Evolutionary conservation across 805 yeast species (phyloP).

Genomic region (Lipomyces sp.): DNA sequence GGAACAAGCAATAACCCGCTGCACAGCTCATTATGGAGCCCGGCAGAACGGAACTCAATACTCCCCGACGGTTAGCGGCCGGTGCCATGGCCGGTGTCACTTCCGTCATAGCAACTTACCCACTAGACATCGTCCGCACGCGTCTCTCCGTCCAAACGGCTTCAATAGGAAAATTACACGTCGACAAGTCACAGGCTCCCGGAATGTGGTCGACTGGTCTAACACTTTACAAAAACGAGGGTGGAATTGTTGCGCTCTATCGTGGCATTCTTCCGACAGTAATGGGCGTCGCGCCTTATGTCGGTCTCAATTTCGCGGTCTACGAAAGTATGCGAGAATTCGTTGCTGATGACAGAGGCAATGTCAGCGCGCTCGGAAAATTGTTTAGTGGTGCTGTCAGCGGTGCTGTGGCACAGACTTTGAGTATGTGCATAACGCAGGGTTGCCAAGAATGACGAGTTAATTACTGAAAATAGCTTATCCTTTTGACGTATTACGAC

Average conservation of each 20-base stretch:
- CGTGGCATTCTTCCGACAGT: conserved; percentile 90
- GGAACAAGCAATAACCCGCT: background rate
- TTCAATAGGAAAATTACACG: conserved; percentile 46
- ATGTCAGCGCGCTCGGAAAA: conserved; percentile 57
- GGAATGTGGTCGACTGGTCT: conserved; percentile 65
- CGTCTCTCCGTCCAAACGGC: conserved; percentile 90
- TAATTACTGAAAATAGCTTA: conserved; percentile 51
- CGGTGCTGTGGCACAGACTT: conserved; percentile 87
- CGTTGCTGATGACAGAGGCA: conserved; percentile 46
- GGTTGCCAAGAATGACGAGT: background rate
- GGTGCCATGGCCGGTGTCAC: conserved; percentile 83
- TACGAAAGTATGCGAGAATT: conserved; percentile 79
- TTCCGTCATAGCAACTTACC: conserved; percentile 84
- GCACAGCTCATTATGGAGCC: conserved; percentile 31
- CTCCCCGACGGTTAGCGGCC: conserved; percentile 65
- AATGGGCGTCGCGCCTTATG: conserved; percentile 94
- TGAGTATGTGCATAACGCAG: conserved; percentile 47
- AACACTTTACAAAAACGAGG: conserved; percentile 73
- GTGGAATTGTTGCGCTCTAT: conserved; percentile 78
- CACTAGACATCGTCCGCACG: conserved; percentile 88
- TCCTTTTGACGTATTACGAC: conserved; percentile 86
- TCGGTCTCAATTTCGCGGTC: conserved; percentile 87
- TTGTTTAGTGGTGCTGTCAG: conserved; percentile 80
- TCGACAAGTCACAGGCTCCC: conserved; percentile 49
- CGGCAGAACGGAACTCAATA: conserved; percentile 50